Conservation (phyloP, 768 basidiomycete genomes). For the Tricholoma furcatifolium region DNA sequence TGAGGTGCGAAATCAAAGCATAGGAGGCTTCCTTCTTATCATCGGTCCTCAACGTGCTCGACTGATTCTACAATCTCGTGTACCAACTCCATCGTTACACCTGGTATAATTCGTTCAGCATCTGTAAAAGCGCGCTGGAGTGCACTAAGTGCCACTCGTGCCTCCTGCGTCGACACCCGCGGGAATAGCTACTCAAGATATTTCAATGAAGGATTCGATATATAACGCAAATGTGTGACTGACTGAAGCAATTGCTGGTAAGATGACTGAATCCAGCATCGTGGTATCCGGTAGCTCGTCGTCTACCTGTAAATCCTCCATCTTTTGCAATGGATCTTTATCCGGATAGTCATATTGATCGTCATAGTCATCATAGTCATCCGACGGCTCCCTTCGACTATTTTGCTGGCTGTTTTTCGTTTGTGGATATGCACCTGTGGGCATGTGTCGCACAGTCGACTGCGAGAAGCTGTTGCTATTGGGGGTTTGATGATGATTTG, state of each 20-base stretch:
- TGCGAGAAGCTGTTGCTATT: conserved; percentile 50
- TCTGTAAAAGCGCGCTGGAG: conserved; percentile 92
- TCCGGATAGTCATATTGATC: conserved; percentile 54
- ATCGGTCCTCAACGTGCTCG: conserved; percentile 82
- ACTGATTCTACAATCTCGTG: conserved; percentile 94
- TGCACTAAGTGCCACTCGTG: conserved; percentile 78
- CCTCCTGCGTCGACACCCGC: conserved; percentile 90
- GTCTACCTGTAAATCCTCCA: conserved; percentile 45
- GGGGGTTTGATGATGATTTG: conserved; percentile 32
- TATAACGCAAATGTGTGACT: conserved; percentile 26
- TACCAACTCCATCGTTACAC: conserved; percentile 88
- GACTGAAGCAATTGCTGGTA: conserved; percentile 96
- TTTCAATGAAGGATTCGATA: neutral
- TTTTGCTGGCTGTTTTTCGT: conserved; percentile 29
- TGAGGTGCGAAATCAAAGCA: neutral
- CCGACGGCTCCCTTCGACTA: conserved; percentile 49
- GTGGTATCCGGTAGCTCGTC: conserved; percentile 75
- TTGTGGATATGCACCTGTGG: conserved; percentile 26
- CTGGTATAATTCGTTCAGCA: conserved; percentile 93
- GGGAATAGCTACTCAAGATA: conserved; percentile 69
- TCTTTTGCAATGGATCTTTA: conserved; percentile 48
- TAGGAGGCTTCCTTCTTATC: conserved; percentile 30
- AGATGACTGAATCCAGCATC: conserved; percentile 94
- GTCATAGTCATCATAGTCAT: conserved; percentile 67
- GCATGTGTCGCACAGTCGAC: conserved; percentile 67